phyloP scores from a whole-genome alignment of 23 red algal species.

The Pyropia yezoensis region DNA sequence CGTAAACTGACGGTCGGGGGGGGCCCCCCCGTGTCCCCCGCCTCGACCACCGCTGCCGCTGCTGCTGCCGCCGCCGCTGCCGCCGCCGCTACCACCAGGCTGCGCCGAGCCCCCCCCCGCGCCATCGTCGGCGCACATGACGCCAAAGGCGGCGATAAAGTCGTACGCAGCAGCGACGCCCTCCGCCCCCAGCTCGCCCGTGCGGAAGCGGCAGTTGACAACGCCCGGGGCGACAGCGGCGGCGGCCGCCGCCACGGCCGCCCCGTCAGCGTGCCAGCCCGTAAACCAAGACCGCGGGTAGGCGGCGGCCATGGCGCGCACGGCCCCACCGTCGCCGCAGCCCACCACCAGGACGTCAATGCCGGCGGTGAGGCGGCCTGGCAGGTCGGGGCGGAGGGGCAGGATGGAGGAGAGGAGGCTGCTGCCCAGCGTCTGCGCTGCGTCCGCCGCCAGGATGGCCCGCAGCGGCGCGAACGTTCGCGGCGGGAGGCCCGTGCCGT shows the following conservation, averaged over 20 bases:
- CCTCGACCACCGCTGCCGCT: no score
- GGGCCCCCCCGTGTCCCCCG: no score
- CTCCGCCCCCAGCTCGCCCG: conserved; percentile 20
- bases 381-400: no score
- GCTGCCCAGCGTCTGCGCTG: conserved; percentile 50
- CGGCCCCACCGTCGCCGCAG: conserved; percentile 38
- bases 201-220: conserved; percentile 32
- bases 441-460: conserved; percentile 56
- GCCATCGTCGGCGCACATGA: conserved; percentile 1
- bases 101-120: no score
- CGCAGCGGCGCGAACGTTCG: conserved; percentile 38
- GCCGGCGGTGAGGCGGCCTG: conserved; percentile 6
- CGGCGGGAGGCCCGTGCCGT: conserved; percentile 26
- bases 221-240: conserved; percentile 28
- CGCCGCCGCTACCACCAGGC: no score
- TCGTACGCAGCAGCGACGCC: conserved; percentile 34
- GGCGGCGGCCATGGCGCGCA: conserved; percentile 40
- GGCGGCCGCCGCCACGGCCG: conserved; percentile 13
- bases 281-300: conserved; percentile 53
- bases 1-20: no score
- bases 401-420: conserved; percentile 43
- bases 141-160: conserved; percentile 48
- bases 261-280: conserved; percentile 36
- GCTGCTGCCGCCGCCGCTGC: no score
- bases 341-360: conserved; percentile 55